A percentile compares a stretch with the other conserved stretches of the same genome.
These are phyloP conservation scores for Fermentozyma sake DNA, from an alignment of 1,139 yeast species.

Conservation along the genomic window DNA sequence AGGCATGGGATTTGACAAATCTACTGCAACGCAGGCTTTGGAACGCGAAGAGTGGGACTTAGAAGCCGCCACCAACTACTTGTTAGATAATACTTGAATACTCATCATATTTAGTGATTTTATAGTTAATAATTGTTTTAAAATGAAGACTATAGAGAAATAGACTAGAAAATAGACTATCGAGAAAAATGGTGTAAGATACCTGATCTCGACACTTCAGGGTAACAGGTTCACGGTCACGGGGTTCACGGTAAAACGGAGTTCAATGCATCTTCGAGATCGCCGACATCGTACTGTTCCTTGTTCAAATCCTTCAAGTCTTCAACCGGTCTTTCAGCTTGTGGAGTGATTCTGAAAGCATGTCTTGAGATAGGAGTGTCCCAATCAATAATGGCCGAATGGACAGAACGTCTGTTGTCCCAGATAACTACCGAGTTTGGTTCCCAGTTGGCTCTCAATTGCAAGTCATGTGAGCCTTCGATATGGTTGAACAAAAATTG, in stretches of 20 bases:
- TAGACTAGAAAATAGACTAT: too few relatives aligned
- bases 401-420: slow-evolving; percentile 43
- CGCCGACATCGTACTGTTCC: slow-evolving; percentile 36
- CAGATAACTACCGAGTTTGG: slow-evolving; percentile 52
- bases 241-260: slow-evolving; percentile 9
- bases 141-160: slow-evolving; percentile 1
- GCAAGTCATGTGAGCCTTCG: slow-evolving; percentile 47
- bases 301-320: slow-evolving; percentile 30
- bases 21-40: slow-evolving; percentile 65
- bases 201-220: too few relatives aligned
- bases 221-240: too few relatives aligned
- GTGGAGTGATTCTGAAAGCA: slow-evolving; percentile 43
- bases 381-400: slow-evolving; percentile 42
- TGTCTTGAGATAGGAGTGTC: slow-evolving; percentile 40
- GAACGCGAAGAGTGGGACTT: slow-evolving; percentile 67
- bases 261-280: slow-evolving; percentile 33
- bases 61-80: slow-evolving; percentile 78
- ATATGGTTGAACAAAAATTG: slow-evolving; percentile 47
- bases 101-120: not conserved
- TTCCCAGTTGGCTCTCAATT: slow-evolving; percentile 56
- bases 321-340: slow-evolving; percentile 44
- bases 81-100: slow-evolving; percentile 61
- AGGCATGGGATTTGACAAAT: slow-evolving; percentile 83
- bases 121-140: too few relatives aligned
- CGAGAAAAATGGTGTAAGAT: too few relatives aligned